phyloP scores from a whole-genome alignment of 139 green algal species.

The Diplosphaera chodatii region DNA sequence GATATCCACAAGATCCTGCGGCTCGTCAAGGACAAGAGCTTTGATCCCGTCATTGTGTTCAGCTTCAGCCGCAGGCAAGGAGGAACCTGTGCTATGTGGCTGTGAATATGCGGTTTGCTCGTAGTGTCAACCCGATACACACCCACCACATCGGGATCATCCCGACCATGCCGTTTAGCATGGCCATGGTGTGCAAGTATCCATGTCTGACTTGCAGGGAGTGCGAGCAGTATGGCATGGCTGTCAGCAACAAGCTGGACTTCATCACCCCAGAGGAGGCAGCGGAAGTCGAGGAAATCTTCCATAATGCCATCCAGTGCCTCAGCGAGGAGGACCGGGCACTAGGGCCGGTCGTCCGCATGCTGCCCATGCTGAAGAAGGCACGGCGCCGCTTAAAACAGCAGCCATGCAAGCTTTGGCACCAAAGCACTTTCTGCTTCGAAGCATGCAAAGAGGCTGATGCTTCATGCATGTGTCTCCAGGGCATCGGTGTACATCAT shows the following conservation, averaged over 20 bases:
- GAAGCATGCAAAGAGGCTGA: no score
- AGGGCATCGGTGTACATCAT: conserved; percentile 91
- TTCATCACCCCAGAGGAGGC: conserved; percentile 52
- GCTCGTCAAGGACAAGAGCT: conserved; percentile 54
- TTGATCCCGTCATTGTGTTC: conserved; percentile 93
- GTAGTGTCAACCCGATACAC: no score
- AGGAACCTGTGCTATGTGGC: no score
- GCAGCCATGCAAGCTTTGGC: no score
- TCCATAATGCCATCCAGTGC: conserved; percentile 63
- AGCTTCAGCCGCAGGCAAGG: conserved; percentile 69
- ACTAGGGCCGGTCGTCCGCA: conserved; percentile 60
- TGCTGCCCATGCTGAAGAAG: conserved; percentile 77
- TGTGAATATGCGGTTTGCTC: no score
- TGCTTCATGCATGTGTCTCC: no score
- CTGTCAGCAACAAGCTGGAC: conserved; percentile 28
- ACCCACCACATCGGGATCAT: no score
- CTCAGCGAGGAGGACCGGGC: conserved; percentile 74
- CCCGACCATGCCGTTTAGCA: neutral
- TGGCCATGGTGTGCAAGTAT: neutral
- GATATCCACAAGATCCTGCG: conserved; percentile 55
- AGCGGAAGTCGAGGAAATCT: conserved; percentile 49
- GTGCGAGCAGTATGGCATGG: conserved; percentile 57
- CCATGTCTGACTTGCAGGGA: conserved; percentile 26
- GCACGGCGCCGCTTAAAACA: neutral
- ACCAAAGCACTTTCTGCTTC: no score